Evolutionary conservation across 306 rosid species (phyloP).

Genomic region (Senna tora): DNA sequence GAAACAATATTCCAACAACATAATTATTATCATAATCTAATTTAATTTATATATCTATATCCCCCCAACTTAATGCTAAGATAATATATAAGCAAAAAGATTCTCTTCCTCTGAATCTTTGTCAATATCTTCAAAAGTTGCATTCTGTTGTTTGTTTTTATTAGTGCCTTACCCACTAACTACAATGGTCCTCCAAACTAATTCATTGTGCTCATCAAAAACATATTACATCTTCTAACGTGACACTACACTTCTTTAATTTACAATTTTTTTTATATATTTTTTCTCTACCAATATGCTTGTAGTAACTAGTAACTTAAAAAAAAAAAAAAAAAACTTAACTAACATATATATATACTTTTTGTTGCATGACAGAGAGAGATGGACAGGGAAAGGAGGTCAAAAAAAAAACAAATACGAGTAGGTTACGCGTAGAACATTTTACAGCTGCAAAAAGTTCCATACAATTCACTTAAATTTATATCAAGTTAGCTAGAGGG

Average conservation of each 20-base stretch:
- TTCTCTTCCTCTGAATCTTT: conserved; percentile 39
- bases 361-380: no score
- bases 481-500: background rate
- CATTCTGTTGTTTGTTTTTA: conserved; percentile 26
- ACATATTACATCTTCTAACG: conserved; percentile 35
- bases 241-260: conserved; percentile 20
- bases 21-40: conserved; percentile 45
- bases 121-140: conserved; percentile 43
- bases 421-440: background rate
- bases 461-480: background rate
- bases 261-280: conserved; percentile 1
- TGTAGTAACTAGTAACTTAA: no score
- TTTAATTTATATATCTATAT: background rate
- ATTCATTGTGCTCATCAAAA: conserved; percentile 45
- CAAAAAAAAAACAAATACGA: background rate
- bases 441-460: conserved; percentile 15
- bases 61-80: conserved; percentile 31
- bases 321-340: no score
- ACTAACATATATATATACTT: background rate
- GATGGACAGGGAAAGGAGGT: no score
- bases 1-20: no score
- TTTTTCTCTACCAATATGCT: background rate
- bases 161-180: conserved; percentile 66
- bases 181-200: conserved; percentile 51
- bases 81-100: conserved; percentile 18